Evolutionary conservation across 495 filamentous ascomycete species (phyloP).

Genomic region (Aspergillus coremiiformis): DNA sequence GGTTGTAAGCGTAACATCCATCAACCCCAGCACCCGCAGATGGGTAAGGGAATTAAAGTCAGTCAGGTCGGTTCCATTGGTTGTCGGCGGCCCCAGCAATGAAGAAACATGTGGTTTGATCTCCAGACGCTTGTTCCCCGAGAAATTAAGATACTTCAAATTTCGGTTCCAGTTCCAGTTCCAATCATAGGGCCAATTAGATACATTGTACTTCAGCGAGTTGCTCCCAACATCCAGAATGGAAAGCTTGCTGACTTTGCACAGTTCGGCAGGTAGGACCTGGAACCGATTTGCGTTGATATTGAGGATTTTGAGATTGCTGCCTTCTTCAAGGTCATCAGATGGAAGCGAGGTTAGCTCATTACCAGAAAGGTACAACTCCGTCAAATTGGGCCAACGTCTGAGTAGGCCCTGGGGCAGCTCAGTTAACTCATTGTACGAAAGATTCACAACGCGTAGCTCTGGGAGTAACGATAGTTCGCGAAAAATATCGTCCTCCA

Average conservation of each 20-base stretch:
- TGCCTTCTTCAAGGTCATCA: constrained; percentile 87
- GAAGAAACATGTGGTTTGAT: constrained; percentile 75
- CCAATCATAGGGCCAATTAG: constrained; percentile 99
- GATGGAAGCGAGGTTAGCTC: constrained; percentile 85
- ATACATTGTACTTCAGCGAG: constrained; percentile 96
- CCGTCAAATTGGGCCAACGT: constrained; percentile 78
- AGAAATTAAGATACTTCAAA: constrained; percentile 90
- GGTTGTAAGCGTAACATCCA: constrained; percentile 95
- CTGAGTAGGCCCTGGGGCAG: constrained; percentile 81
- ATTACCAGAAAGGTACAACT: constrained; percentile 93
- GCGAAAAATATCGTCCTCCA: constrained; percentile 91
- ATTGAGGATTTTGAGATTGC: constrained; percentile 78
- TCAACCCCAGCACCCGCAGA: constrained; percentile 82
- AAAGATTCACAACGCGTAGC: constrained; percentile 82
- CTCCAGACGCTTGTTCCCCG: constrained; percentile 93
- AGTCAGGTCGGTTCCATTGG: constrained; percentile 67
- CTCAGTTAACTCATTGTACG: constrained; percentile 90
- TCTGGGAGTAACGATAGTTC: constrained; percentile 77
- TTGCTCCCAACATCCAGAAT: constrained; percentile 95
- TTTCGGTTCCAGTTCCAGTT: constrained; percentile 99
- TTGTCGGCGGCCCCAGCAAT: constrained; percentile 30
- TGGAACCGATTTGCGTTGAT: constrained; percentile 98
- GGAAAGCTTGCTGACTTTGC: constrained; percentile 82
- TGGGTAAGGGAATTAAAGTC: constrained; percentile 85
- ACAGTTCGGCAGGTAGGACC: constrained; percentile 89